Conservation (phyloP, 306 rosid species). For the Fragaria ananassa region DNA sequence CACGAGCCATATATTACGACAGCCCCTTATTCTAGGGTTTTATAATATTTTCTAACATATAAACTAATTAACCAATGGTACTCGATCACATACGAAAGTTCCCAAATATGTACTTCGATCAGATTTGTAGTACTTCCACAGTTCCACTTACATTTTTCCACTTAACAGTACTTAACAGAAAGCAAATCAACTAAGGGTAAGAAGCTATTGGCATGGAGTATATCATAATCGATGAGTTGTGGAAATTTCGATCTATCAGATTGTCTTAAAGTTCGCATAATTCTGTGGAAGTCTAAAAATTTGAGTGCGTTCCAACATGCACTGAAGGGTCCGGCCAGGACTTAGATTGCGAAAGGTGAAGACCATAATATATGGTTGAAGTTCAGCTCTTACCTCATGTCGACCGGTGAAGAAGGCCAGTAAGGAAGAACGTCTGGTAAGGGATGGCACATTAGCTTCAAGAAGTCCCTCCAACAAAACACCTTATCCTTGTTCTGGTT, state of each 20-base stretch:
- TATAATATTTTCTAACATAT: conserved; percentile 3
- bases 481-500: conserved; percentile 67
- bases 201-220: too few species aligned
- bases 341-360: background rate
- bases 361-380: background rate
- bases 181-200: background rate
- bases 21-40: conserved; percentile 1
- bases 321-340: background rate
- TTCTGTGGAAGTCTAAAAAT: background rate
- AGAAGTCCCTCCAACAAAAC: conserved; percentile 87
- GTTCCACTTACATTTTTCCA: background rate
- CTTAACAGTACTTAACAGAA: background rate
- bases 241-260: background rate
- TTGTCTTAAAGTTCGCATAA: background rate
- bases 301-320: background rate
- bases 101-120: background rate
- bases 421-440: conserved; percentile 46
- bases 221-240: background rate
- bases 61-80: background rate
- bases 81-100: background rate
- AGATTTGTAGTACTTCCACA: background rate
- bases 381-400: conserved; percentile 44
- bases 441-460: conserved; percentile 74
- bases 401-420: conserved; percentile 79
- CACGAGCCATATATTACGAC: background rate